A percentile compares a stretch with the other conserved stretches of the same genome.
Evolutionary conservation across 148 eudicot genomes (phyloP).

Genomic region (Silene uniflora): DNA sequence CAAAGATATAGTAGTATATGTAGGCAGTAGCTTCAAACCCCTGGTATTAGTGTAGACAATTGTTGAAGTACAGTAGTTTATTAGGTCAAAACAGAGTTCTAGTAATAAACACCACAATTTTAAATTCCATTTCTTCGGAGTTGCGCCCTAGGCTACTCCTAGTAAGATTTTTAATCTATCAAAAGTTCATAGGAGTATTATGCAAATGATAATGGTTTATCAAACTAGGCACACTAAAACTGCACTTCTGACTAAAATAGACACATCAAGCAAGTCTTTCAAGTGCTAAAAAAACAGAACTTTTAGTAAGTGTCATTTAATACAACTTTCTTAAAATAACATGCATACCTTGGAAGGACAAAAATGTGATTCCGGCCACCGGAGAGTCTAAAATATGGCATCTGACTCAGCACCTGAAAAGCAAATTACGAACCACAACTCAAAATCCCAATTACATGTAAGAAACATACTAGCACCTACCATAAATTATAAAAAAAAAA

Average conservation of each 20-base stretch:
- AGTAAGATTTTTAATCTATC: too few relatives aligned
- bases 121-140: not conserved
- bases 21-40: not conserved
- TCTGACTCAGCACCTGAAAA: conserved; percentile 89
- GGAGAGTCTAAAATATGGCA: conserved; percentile 92
- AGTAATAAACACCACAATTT: not conserved
- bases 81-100: too few relatives aligned
- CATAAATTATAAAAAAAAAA: conserved; percentile 2
- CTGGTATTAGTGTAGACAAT: not conserved
- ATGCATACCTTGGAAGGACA: conserved; percentile 81
- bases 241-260: not conserved
- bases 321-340: not conserved
- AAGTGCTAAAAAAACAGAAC: not conserved
- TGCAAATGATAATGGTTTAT: conserved; percentile 3
- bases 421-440: conserved; percentile 29
- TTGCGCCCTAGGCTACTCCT: not conserved
- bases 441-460: conserved; percentile 1
- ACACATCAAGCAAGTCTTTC: not conserved
- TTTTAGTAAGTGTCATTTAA: not conserved
- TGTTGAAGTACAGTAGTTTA: not conserved
- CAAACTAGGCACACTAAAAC: not conserved
- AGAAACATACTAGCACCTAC: conserved; percentile 10
- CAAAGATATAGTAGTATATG: not conserved
- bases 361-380: conserved; percentile 94
- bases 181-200: not conserved